Conservation (phyloP, 23 red algal species). For the Cyanidioschyzon merolae region DNA sequence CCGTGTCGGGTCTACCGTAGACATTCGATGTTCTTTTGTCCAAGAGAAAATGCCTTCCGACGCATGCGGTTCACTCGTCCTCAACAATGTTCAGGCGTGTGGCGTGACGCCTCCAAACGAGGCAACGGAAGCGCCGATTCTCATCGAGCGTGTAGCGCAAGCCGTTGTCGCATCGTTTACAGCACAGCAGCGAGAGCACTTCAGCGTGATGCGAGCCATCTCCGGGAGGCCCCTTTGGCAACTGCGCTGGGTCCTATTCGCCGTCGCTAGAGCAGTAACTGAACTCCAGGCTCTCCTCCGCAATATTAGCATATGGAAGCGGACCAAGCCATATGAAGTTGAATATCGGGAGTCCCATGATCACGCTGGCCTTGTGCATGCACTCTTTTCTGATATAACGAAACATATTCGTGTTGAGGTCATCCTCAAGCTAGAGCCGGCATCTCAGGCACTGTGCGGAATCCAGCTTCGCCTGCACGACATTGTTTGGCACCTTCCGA, state of each 20-base stretch:
- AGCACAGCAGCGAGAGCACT: not conserved
- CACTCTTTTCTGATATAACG: not conserved
- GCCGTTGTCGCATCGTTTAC: not conserved
- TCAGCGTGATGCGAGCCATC: not conserved
- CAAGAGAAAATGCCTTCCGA: not conserved
- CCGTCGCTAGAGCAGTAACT: not conserved
- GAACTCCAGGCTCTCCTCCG: not conserved
- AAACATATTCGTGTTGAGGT: not conserved
- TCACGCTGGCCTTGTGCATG: not conserved
- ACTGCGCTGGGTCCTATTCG: not conserved
- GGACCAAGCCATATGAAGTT: not conserved
- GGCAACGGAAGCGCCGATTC: not conserved
- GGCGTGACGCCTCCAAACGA: too few species aligned
- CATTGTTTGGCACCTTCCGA: too few species aligned
- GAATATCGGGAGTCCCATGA: not conserved
- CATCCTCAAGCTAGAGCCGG: not conserved
- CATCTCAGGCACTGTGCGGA: too few species aligned
- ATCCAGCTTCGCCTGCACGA: too few species aligned
- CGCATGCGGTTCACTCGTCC: not conserved
- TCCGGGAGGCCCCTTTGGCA: not conserved
- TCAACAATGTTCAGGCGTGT: not conserved
- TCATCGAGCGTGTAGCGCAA: not conserved
- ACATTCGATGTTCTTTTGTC: not conserved
- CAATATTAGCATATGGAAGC: not conserved
- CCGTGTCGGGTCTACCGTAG: not conserved